Base-by-base conservation (phyloP, 2,329 filamentous ascomycete species). In the Fusarium luffae region DNA sequence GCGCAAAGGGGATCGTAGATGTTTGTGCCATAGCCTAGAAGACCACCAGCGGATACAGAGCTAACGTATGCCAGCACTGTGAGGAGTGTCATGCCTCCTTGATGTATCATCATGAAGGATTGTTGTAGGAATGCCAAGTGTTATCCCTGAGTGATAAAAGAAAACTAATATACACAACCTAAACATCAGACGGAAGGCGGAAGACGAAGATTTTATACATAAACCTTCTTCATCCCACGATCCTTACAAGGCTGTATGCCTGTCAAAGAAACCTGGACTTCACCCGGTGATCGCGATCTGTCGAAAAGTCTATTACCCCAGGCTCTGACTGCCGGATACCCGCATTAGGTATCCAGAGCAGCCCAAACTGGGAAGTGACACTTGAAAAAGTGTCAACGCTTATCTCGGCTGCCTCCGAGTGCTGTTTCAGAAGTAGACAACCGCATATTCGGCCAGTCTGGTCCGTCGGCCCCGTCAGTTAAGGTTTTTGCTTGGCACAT, bases 201-300 rank as follows among this genome's bases (percentile, higher is more conserved):
- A 43, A 18, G 8, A 19, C 23, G 32, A 60, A 7, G n/a, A 16
- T 25, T 63, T 63, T 57, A 63, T 63, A 63, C 60, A 63, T 30
- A 13, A 19, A 12, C 11, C 13, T 63, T 16, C 23, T 11, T 32
- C 9, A 13, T 56, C 34, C 16, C 8, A 28, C 25, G 19, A 27
- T 18, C 19, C 49, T 13, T 18, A 32, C 59, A 52, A 43, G 34
- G 48, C 49, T 63, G 50, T 11, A 37, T 37, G 34, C 21, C 16
- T 11, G 23, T 28, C 34, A 30, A 28, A 25, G 12, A 16, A 16
- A 16, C 21, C 7, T 27, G 7, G 12, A 51, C 23, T 28, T 42
- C 34, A 21, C 16, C 49, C 34, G 49, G 43, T 11, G 43, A 56
- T 56, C 54, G n/a, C n/a, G 43, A 56, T 56, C 52, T 37, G 27